phyloP scores from a whole-genome alignment of 345 rosid genomes.

The Boechera retrofracta region DNA sequence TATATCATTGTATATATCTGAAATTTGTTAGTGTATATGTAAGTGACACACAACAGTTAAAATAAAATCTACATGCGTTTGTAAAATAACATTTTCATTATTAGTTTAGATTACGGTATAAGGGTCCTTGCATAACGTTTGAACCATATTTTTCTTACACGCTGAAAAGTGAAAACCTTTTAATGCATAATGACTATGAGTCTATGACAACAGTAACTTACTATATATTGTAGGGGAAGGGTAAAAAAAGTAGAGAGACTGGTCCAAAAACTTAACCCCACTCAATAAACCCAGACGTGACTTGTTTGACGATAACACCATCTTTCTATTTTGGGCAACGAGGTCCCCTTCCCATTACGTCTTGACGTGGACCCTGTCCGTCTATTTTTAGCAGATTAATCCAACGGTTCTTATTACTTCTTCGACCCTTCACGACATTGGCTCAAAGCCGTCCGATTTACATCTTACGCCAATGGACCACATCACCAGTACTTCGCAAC shows the following conservation, averaged over 20 bases:
- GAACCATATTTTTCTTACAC: slow-evolving; percentile 5
- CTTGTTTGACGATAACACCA: slow-evolving; percentile 39
- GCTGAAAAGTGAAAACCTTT: slow-evolving; percentile 14
- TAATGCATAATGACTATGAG: slow-evolving; percentile 37
- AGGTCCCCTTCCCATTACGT: slow-evolving; percentile 44
- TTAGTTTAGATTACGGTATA: background rate
- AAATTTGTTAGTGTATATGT: background rate
- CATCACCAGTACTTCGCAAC: slow-evolving; percentile 43
- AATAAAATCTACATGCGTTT: background rate
- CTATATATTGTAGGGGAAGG: slow-evolving; percentile 20
- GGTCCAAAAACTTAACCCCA: slow-evolving; percentile 41
- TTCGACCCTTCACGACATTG: slow-evolving; percentile 15
- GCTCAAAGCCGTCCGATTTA: slow-evolving; percentile 28
- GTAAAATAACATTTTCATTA: background rate
- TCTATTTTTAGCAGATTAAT: slow-evolving; percentile 39
- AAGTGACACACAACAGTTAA: background rate
- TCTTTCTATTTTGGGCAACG: slow-evolving; percentile 42
- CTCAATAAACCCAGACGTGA: slow-evolving; percentile 41
- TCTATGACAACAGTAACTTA: slow-evolving; percentile 28
- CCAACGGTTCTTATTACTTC: slow-evolving; percentile 33
- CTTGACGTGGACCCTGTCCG: slow-evolving; percentile 45
- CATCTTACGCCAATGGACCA: slow-evolving; percentile 41
- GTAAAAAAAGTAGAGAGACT: slow-evolving; percentile 14
- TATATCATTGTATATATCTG: background rate
- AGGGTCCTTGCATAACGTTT: background rate